Evolutionary conservation across 1,139 yeast species (phyloP).

Genomic region (Lodderomyces parapsilosis): DNA sequence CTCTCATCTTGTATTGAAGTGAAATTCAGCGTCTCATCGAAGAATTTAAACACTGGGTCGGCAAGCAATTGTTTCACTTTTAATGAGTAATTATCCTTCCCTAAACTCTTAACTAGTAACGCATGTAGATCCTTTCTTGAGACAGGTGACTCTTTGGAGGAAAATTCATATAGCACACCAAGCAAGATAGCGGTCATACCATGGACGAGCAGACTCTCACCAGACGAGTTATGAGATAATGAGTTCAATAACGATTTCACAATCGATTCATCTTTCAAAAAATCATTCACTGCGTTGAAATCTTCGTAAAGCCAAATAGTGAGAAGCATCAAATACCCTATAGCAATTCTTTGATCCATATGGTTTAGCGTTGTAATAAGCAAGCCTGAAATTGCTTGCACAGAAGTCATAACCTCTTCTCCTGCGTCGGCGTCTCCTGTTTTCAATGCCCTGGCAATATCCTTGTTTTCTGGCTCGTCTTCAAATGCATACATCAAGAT

Average conservation of each 20-base stretch:
- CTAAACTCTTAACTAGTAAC: conserved; percentile 66
- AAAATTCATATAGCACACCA: conserved; percentile 82
- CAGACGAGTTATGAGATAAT: conserved; percentile 60
- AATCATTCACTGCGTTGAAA: conserved; percentile 69
- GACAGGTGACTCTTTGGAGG: conserved; percentile 68
- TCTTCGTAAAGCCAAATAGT: conserved; percentile 81
- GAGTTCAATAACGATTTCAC: conserved; percentile 68
- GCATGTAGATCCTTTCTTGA: conserved; percentile 63
- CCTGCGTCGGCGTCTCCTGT: conserved; percentile 68
- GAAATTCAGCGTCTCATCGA: conserved; percentile 32
- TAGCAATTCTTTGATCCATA: conserved; percentile 72
- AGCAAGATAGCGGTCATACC: conserved; percentile 73
- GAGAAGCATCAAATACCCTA: conserved; percentile 76
- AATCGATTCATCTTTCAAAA: conserved; percentile 65
- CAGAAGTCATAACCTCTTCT: conserved; percentile 71
- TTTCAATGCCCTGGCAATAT: conserved; percentile 51
- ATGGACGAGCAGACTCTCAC: conserved; percentile 60
- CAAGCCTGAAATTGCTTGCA: conserved; percentile 80
- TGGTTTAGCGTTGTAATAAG: conserved; percentile 63
- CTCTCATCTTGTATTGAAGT: conserved; percentile 57
- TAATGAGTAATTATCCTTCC: conserved; percentile 75
- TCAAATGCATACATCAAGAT: conserved; percentile 63
- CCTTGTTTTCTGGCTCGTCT: conserved; percentile 55
- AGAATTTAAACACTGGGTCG: conserved; percentile 51
- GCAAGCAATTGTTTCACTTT: conserved; percentile 74